phyloP scores from a whole-genome alignment of 23 red algal species.

The Pyropia haitanensis region DNA sequence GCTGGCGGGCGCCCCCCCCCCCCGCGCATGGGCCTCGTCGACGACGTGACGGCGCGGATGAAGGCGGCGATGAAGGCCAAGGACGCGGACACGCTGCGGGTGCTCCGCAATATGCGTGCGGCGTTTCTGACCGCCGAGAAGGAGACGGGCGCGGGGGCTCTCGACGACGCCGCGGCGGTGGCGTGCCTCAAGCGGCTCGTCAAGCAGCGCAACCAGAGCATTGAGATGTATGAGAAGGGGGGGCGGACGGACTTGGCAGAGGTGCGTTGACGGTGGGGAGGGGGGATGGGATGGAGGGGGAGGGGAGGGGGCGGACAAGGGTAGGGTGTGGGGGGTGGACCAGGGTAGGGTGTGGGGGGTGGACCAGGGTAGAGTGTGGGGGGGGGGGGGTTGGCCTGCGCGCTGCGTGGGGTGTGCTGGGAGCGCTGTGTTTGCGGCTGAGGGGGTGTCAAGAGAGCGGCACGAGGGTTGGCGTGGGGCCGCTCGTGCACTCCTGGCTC shows the following conservation, averaged over 20 bases:
- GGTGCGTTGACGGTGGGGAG: background rate
- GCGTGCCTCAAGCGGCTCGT: slow-evolving; percentile 48
- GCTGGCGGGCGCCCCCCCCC: background rate
- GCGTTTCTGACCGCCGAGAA: slow-evolving; percentile 56
- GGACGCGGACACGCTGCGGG: slow-evolving; percentile 18
- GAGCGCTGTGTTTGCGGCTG: too few species aligned
- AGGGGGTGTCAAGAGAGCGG: too few species aligned
- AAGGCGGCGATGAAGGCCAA: slow-evolving; percentile 71
- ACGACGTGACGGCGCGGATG: slow-evolving; percentile 29
- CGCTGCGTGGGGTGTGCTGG: too few species aligned
- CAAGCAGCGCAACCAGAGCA: slow-evolving; percentile 65
- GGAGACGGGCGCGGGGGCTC: slow-evolving; percentile 21
- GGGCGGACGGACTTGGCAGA: slow-evolving; percentile 54
- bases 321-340: too few species aligned
- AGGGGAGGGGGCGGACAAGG: too few species aligned
- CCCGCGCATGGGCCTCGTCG: slow-evolving; percentile 18
- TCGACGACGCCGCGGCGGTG: slow-evolving; percentile 39
- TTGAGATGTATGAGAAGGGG: slow-evolving; percentile 64
- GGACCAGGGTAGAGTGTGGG: too few species aligned
- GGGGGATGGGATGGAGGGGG: too few species aligned
- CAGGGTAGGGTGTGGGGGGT: too few species aligned
- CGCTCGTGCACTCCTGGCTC: too few species aligned
- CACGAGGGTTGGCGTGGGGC: too few species aligned
- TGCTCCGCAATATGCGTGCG: slow-evolving; percentile 52
- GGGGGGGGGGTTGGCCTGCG: too few species aligned